A percentile compares a stretch with the other conserved stretches of the same genome.
phyloP scores from a whole-genome alignment of 2,329 filamentous ascomycete species.

The Ceratocystis cacaofunesta region DNA sequence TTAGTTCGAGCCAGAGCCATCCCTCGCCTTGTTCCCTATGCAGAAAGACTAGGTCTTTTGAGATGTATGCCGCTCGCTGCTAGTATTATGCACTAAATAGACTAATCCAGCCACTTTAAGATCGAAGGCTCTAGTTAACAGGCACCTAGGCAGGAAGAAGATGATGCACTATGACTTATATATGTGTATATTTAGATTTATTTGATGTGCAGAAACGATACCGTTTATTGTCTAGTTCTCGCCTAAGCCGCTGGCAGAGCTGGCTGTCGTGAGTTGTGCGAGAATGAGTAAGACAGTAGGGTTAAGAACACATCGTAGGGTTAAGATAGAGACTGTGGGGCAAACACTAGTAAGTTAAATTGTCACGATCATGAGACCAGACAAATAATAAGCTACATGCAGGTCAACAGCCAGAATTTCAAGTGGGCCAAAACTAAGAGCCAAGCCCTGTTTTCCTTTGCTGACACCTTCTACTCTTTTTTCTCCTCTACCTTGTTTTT shows the following conservation, averaged over 20 bases:
- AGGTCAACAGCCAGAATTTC: not conserved
- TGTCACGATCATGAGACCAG: not conserved
- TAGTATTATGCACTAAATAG: not conserved
- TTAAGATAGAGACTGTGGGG: not conserved
- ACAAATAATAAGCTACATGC: not conserved
- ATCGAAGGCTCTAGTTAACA: not conserved
- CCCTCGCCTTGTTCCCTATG: not conserved
- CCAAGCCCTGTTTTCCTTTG: not conserved
- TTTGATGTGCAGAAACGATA: too few relatives aligned
- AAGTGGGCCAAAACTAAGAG: not conserved
- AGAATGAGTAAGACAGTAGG: not conserved
- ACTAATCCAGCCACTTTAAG: not conserved
- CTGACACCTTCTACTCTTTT: too few relatives aligned
- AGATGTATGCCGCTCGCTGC: not conserved
- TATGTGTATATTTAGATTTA: too few relatives aligned
- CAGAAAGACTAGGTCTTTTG: not conserved
- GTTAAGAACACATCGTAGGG: not conserved
- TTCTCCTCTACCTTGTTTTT: not conserved
- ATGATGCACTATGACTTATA: too few relatives aligned
- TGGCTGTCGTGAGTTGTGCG: not conserved
- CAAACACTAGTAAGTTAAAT: not conserved
- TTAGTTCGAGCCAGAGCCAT: not conserved
- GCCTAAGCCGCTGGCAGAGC: not conserved
- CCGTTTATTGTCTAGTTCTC: not conserved
- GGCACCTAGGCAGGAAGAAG: not conserved